Base-by-base conservation (phyloP, 176 grass and related monocot species). In the Oropetium thomaeum region DNA sequence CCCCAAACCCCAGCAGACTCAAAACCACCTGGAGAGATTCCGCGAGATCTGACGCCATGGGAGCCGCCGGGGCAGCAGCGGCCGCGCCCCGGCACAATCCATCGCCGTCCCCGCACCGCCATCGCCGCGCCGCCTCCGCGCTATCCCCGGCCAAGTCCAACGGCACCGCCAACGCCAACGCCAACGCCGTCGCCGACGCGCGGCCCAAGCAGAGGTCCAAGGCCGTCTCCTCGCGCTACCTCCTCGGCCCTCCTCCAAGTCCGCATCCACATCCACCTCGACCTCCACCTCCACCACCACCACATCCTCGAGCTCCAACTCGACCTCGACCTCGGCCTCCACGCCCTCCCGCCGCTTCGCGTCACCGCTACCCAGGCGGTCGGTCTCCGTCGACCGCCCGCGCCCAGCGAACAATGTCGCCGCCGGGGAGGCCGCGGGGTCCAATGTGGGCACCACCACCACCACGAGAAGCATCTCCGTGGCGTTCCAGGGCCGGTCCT, bases 401-500 rank as follows among this genome's bases (percentile, higher is more conserved):
- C 80, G 89, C 25, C 83, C 78, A 1, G 7, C 69, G 32, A 47
- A 51, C 75, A 73, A 82, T 64, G 79, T 58, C 20, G 64, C 69
- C 28, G 57, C 39, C 7, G 67, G 33, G 14, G 75, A 82, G 4
- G 43, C 74, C 31, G 58, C 55, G 53, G 67, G 74, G 26, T 42
- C 76, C 22, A 77, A 83, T 52, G 82, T 64, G 29, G 71, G 81
- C 45, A 85, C 80, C 62, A 69, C 81, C 45, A 87, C 87, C 63
- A 99, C 91, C 16, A 92, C 92, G 7, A 81, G 96, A 48, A 99
- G 96, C 79, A 89, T 99, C 68, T 99, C 96, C 19, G 96, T 99
- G 20, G 93, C 96, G 62, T 99, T 99, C 84, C 96, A 99, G 90
- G 96, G 96, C 52, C 77, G 90, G 6, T 92, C 92, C 76, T 96